Percentiles rank a stretch among this genome's conserved stretches.
phyloP scores from a whole-genome alignment of 2,329 filamentous ascomycete species.

The Raffaelea albimanens region DNA sequence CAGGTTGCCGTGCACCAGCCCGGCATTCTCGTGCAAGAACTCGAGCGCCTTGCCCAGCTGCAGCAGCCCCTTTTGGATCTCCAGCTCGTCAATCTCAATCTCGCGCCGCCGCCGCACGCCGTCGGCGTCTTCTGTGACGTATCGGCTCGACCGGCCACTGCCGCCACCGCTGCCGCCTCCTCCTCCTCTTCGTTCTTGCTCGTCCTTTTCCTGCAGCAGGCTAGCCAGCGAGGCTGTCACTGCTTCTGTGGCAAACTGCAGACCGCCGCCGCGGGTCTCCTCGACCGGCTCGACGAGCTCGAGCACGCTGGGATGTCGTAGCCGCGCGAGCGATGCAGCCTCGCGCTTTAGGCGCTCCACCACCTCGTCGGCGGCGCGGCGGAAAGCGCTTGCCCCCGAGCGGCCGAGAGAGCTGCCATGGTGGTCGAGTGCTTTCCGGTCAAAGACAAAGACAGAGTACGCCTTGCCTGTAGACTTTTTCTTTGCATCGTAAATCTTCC shows the following conservation, averaged over 20 bases:
- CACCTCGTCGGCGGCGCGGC: constrained; percentile 78
- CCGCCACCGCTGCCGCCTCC: constrained; percentile 21
- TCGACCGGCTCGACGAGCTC: constrained; percentile 93
- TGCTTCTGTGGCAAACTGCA: constrained; percentile 92
- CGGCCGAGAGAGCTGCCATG: constrained; percentile 50
- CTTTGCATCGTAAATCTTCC: constrained; percentile 97
- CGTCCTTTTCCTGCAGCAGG: constrained; percentile 78
- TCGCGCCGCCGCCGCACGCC: constrained; percentile 66
- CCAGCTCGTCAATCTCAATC: constrained; percentile 88
- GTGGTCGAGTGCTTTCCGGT: constrained; percentile 73
- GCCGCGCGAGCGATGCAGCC: constrained; percentile 74
- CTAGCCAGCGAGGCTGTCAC: constrained; percentile 83
- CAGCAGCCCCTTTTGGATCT: constrained; percentile 91
- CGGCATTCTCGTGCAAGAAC: constrained; percentile 16
- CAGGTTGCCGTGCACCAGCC: constrained; percentile 82
- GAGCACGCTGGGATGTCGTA: constrained; percentile 84
- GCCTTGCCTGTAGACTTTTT: constrained; percentile 88
- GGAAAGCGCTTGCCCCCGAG: constrained; percentile 59
- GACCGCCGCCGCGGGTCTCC: constrained; percentile 73
- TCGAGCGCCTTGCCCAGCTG: constrained; percentile 48
- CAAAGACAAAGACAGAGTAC: constrained; percentile 90
- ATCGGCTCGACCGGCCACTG: constrained; percentile 62
- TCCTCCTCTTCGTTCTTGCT: constrained; percentile 58
- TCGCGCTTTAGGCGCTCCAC: constrained; percentile 87
- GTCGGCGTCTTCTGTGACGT: constrained; percentile 70